These are phyloP conservation scores for Fusarium pseudoanthophilum DNA, from an alignment of 2,329 filamentous ascomycete genomes.

Conservation along the genomic window DNA sequence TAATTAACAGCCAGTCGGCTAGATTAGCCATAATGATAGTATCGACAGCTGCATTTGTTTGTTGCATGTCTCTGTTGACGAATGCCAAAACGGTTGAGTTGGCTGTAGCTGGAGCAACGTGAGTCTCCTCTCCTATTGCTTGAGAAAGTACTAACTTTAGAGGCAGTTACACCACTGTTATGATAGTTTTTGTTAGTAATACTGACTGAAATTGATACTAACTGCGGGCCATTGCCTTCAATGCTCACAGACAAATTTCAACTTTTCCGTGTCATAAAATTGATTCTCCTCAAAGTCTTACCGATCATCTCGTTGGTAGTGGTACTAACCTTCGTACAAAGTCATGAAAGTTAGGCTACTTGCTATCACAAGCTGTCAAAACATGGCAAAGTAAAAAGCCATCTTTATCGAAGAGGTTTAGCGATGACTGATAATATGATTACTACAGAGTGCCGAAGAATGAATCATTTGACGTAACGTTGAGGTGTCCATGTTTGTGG, in stretches of 20 bases:
- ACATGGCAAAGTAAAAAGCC: too few species aligned
- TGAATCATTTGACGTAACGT: background rate
- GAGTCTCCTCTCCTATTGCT: accelerated
- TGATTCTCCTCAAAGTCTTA: too few species aligned
- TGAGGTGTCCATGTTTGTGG: background rate
- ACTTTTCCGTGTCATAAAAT: too few species aligned
- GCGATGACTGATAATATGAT: background rate
- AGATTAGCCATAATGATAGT: background rate
- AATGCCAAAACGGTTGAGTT: background rate
- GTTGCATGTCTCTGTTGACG: background rate
- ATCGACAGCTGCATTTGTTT: background rate
- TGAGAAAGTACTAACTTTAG: background rate
- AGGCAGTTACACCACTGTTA: background rate
- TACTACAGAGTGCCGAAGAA: background rate
- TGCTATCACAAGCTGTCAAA: too few species aligned
- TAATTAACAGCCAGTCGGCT: background rate
- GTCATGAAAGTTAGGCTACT: too few species aligned
- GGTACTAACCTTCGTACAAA: too few species aligned
- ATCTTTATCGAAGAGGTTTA: background rate
- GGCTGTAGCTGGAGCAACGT: background rate
- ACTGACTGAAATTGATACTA: background rate
- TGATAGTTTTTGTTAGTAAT: background rate
- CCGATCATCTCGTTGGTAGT: too few species aligned
- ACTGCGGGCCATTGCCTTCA: accelerated
- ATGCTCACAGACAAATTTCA: too few species aligned